A percentile compares a stretch with the other conserved stretches of the same genome.
These are phyloP conservation scores for Termitomyces eurrhizus DNA, from an alignment of 768 basidiomycete species.

Conservation along the genomic window DNA sequence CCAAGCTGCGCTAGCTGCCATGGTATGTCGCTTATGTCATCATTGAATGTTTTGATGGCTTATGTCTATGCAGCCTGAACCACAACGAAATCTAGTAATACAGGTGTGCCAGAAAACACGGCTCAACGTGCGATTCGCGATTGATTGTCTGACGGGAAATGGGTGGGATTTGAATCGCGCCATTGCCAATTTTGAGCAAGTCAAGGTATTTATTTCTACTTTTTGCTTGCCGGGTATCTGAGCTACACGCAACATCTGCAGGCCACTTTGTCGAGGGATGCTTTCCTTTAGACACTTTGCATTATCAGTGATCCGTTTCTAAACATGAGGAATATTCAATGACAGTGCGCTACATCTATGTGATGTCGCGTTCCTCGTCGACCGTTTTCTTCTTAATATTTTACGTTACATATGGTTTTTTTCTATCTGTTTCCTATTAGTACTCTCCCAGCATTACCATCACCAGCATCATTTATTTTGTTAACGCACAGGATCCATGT, in stretches of 20 bases:
- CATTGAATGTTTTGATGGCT: background rate
- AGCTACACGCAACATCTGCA: slow-evolving; percentile 28
- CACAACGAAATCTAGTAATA: slow-evolving; percentile 66
- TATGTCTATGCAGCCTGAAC: slow-evolving; percentile 48
- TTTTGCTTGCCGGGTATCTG: background rate
- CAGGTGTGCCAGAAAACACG: slow-evolving; percentile 71
- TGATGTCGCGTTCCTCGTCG: background rate
- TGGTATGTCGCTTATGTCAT: slow-evolving; percentile 45
- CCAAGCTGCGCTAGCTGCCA: slow-evolving; percentile 45
- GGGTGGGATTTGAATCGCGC: slow-evolving; percentile 82
- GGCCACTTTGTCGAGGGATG: slow-evolving; percentile 50
- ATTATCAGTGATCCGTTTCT: background rate
- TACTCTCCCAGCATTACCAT: slow-evolving; percentile 1
- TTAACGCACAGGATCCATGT: background rate
- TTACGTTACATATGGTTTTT: background rate
- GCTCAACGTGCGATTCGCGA: slow-evolving; percentile 73
- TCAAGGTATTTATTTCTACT: slow-evolving; percentile 59
- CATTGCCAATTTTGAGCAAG: slow-evolving; percentile 79
- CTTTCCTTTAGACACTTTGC: slow-evolving; percentile 37
- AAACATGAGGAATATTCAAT: background rate
- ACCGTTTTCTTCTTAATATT: slow-evolving; percentile 8
- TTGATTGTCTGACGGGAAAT: slow-evolving; percentile 85
- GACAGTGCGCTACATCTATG: background rate
- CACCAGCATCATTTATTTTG: slow-evolving; percentile 10
- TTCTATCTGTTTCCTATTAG: background rate